Percentiles rank a stretch among this genome's conserved stretches.
These are phyloP conservation scores for Tetrapisispora pingtungensis DNA, from an alignment of 805 yeast species.

Conservation along the genomic window DNA sequence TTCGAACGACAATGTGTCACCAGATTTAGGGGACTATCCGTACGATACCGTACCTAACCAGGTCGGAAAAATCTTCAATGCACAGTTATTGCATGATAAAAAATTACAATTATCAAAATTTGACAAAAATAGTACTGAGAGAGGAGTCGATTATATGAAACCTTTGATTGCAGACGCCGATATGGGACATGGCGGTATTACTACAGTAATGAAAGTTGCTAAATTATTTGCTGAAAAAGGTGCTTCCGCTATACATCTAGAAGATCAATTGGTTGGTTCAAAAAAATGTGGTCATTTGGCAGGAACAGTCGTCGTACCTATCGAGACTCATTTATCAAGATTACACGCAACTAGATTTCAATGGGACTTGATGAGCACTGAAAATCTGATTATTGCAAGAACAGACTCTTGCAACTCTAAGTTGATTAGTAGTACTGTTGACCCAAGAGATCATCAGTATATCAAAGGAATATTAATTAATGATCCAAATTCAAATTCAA, in stretches of 20 bases:
- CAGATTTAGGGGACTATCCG: conserved; percentile 62
- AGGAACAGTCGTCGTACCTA: conserved; percentile 54
- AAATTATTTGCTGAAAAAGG: conserved; percentile 58
- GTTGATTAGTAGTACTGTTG: conserved; percentile 41
- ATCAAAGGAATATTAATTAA: conserved; percentile 38
- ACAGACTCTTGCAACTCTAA: conserved; percentile 50
- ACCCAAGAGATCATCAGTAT: conserved; percentile 47
- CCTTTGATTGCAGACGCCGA: conserved; percentile 62
- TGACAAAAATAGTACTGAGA: conserved; percentile 10
- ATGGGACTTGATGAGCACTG: conserved; percentile 55
- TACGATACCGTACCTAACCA: conserved; percentile 62
- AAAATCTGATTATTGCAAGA: conserved; percentile 49
- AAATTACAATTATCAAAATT: conserved; percentile 34
- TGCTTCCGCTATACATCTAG: conserved; percentile 57
- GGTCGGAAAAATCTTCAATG: conserved; percentile 48
- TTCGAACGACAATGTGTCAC: conserved; percentile 52
- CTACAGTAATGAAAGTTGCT: conserved; percentile 55
- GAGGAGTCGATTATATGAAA: conserved; percentile 40
- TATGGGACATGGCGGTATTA: conserved; percentile 56
- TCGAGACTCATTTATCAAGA: conserved; percentile 44
- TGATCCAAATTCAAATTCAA: conserved; percentile 7
- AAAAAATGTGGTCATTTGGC: conserved; percentile 57
- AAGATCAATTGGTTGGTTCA: conserved; percentile 57
- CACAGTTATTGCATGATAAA: conserved; percentile 48
- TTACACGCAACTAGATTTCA: conserved; percentile 50